Conservation (phyloP, 208 protist species). For the Tritrichomonas musculus region DNA sequence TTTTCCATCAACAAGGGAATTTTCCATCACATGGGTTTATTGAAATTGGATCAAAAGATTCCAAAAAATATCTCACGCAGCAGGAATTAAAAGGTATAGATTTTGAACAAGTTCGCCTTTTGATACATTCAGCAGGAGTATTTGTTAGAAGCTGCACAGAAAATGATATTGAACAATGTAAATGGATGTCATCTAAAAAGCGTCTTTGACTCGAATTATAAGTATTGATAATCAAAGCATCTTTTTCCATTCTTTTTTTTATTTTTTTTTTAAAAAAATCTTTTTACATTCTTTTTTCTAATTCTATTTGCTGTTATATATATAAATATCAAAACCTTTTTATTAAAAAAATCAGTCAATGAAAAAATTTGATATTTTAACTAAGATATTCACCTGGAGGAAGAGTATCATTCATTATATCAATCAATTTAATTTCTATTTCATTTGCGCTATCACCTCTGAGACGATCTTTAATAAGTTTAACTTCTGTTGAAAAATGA, state of each 20-base stretch:
- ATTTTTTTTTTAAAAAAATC: too few relatives aligned
- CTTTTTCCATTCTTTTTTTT: too few relatives aligned
- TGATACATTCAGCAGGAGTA: not conserved
- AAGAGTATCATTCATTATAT: constrained; percentile 8
- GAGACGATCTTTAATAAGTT: not conserved
- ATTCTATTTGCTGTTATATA: too few relatives aligned
- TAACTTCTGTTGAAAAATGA: constrained; percentile 13
- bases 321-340: too few relatives aligned
- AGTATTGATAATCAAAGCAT: too few relatives aligned
- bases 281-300: too few relatives aligned
- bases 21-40: not conserved
- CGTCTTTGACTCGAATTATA: too few relatives aligned
- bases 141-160: not conserved
- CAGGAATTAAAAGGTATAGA: not conserved
- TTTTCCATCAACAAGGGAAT: constrained; percentile 11
- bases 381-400: constrained; percentile 19
- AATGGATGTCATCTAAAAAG: too few relatives aligned
- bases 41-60: not conserved
- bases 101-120: not conserved
- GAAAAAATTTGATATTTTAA: too few relatives aligned
- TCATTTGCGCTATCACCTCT: not conserved
- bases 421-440: constrained; percentile 20
- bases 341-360: too few relatives aligned
- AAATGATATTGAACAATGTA: not conserved
- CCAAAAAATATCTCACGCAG: not conserved